phyloP scores from a whole-genome alignment of 768 basidiomycete species.

The Pleurotus ostreatus region DNA sequence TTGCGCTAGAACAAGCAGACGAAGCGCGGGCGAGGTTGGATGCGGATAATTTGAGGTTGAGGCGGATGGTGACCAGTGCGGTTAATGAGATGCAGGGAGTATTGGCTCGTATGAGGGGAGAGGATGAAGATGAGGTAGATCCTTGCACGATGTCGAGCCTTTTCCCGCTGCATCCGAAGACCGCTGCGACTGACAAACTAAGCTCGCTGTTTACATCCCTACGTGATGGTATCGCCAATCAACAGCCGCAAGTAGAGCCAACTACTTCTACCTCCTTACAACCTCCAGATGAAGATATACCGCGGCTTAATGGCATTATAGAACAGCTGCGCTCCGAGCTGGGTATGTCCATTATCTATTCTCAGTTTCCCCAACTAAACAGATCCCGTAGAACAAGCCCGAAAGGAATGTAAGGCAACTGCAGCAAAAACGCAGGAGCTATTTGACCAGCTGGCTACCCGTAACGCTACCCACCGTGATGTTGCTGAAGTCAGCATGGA shows the following conservation, averaged over 20 bases:
- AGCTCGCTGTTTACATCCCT: constrained; percentile 37
- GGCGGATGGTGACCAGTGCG: constrained; percentile 53
- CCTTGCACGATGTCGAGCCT: constrained; percentile 42
- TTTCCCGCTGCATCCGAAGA: constrained; percentile 51
- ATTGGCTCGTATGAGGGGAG: constrained; percentile 42
- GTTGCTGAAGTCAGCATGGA: constrained; percentile 47
- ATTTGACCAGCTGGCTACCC: constrained; percentile 48
- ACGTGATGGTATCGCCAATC: constrained; percentile 27
- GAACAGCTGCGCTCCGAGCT: constrained; percentile 51
- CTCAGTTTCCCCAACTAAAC: background rate
- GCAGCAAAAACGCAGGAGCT: constrained; percentile 46
- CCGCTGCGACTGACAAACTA: constrained; percentile 46
- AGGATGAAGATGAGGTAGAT: constrained; percentile 46
- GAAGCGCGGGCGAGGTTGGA: constrained; percentile 53
- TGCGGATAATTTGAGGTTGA: constrained; percentile 63
- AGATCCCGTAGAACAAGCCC: constrained; percentile 36
- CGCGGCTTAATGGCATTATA: constrained; percentile 47
- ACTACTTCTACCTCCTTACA: constrained; percentile 15
- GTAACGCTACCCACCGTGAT: constrained; percentile 18
- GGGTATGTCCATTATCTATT: constrained; percentile 33
- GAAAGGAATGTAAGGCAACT: constrained; percentile 38
- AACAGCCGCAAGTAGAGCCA: constrained; percentile 11
- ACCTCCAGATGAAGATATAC: constrained; percentile 38
- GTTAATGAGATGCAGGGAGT: constrained; percentile 64
- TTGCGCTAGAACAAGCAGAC: constrained; percentile 73